A percentile compares a stretch with the other conserved stretches of the same genome.
Evolutionary conservation across 148 eudicot genomes (phyloP).

Genomic region (Rhododendron ferrugineum): DNA sequence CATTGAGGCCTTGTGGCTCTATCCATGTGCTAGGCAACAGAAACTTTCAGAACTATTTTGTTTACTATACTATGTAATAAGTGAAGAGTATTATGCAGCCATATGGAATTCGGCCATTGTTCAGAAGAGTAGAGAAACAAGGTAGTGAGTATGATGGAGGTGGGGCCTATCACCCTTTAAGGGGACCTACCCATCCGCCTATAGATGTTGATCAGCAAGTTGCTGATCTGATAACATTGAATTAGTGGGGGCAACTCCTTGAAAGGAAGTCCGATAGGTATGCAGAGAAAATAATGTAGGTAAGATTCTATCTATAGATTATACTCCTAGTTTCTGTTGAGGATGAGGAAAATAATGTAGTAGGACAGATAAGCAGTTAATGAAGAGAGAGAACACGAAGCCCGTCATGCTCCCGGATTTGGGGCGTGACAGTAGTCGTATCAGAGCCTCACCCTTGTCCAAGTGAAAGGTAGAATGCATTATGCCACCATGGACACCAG

Average conservation of each 20-base stretch:
- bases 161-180: conserved; percentile 3
- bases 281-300: conserved; percentile 11
- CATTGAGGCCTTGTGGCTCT: neutral
- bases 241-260: conserved; percentile 10
- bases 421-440: neutral
- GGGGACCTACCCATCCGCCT: conserved; percentile 17
- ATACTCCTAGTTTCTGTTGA: neutral
- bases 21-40: conserved; percentile 9
- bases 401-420: neutral
- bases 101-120: neutral
- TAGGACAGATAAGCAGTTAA: neutral
- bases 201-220: conserved; percentile 14
- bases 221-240: conserved; percentile 13
- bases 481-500: neutral
- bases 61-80: neutral
- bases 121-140: conserved; percentile 5
- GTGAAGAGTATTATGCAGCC: neutral
- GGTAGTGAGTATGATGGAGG: conserved; percentile 3
- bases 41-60: neutral
- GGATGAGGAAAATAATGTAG: neutral
- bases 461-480: neutral
- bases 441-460: no score
- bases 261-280: conserved; percentile 11
- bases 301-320: conserved; percentile 4
- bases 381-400: neutral